Base-by-base conservation (phyloP, 2,329 filamentous ascomycete genomes). In the Peltaster fructicola region DNA sequence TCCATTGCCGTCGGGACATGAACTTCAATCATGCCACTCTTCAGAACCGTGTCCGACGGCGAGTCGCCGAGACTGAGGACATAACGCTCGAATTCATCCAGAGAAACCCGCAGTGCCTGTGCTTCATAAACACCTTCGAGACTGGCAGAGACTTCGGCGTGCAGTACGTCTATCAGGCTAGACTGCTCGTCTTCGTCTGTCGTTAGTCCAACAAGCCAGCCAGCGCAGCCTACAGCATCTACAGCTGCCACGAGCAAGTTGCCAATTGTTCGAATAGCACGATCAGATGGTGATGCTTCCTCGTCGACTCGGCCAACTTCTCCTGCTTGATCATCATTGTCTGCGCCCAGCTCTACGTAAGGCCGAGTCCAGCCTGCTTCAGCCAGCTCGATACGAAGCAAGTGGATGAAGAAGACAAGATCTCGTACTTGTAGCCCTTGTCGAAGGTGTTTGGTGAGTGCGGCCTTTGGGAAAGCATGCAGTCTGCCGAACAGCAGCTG, bases 351-450 rank as follows among this genome's bases (percentile, higher is more conserved):
- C 38, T 77, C 73, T 17, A 77, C 52, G 47, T 82, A 81, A 12
- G 67, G 61, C 10, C 69, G 66, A 1, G 74, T 80, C 78, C 78
- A 85, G 15, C 73, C 72, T 29, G 77, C 77, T 35, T 71, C 68
- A 25, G 72, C 67, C 22, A 85, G 60, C 51, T 84, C 75, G 34
- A 74, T 61, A 28, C 77, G 69, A 15, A 85, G 59, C 5, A 82
- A 58, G 36, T 75, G 66, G 37, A 84, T 73, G 26, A 85, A 61
- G 17, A 71, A 70, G 7, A 80, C 56, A 13, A 76, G 67, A 37
- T 84, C 73, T 34, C 73, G 63, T 3, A 68, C 70, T 23, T 64
- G 61, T 31, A 80, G 65, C 14, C 63, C 63, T 7, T 60, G 57
- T 19, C 73, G 69, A 21, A 85, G 59, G 3, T 67, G 65, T 26